Base-by-base conservation (phyloP, 805 yeast genomes). In the Clavispora santaluciae region DNA sequence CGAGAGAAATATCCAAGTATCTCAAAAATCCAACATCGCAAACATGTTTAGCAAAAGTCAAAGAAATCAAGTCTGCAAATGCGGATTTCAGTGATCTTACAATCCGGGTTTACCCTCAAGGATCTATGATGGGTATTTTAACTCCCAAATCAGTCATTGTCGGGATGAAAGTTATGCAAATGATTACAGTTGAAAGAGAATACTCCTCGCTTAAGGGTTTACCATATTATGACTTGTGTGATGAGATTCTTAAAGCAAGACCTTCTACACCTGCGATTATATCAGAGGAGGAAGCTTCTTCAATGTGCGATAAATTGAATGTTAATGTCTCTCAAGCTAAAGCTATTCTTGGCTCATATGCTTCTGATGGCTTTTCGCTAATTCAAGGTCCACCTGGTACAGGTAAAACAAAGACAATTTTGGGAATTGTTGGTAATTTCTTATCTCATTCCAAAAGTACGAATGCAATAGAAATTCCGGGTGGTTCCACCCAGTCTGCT, bases 311-410 rank as follows among this genome's bases (percentile, higher is more conserved):
- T 5, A 56, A 70, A 8, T 83, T 79, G 50, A 68, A 73, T 16
- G 84, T 90, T 26, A 93, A 95, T 63, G 72, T 75, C 21, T 91
- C 99, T 0, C 99, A 93, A 63, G 98, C 98, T 0, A 72, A 65
- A 22, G 99, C 99, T 0, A 86, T 93, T 43, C 71, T 82, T 10
- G 86, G 88, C 1, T 76, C 95, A 0, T 77, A 80, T 22, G 60
- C 70, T 18, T 68, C 75, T 7, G 70, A 70, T 1, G 99, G 99
- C 0, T 88, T 93, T 56, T 82, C 95, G 0, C 70, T 93, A 39
- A 90, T 93, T 60, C 99, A 93, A 64, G 99, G 97, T 43, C 99
- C 99, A 0, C 99, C 99, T 0, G 99, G 99, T 62, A 91, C 98
- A 0, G 99, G 99, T 69, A 93, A 93, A 60, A 95, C 99, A 1